Conservation (phyloP, 495 filamentous ascomycete genomes). For the Aspergillus leporis region DNA sequence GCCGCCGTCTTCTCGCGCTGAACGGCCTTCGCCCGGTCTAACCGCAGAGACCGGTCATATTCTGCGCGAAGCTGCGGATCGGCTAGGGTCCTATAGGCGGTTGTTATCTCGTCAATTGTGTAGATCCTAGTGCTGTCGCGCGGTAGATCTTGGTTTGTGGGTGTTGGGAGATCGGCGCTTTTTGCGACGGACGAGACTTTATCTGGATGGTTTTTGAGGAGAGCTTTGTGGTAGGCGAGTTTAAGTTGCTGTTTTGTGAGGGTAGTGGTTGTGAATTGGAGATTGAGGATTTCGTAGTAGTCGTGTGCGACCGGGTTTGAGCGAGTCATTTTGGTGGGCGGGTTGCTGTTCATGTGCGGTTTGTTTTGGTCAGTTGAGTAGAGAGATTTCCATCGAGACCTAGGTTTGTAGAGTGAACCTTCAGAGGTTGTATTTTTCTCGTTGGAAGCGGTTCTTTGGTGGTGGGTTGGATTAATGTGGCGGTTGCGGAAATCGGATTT, state of each 20-base stretch:
- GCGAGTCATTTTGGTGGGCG: constrained; percentile 27
- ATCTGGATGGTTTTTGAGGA: constrained; percentile 82
- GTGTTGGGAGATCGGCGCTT: constrained; percentile 6
- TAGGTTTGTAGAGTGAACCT: not conserved
- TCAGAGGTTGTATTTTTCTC: not conserved
- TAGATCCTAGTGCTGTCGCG: constrained; percentile 23
- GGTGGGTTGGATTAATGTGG: not conserved
- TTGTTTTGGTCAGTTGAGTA: not conserved
- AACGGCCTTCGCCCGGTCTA: constrained; percentile 31
- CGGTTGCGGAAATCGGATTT: not conserved
- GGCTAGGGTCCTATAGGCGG: constrained; percentile 71
- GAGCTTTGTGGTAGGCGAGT: constrained; percentile 73
- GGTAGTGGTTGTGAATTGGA: constrained; percentile 36
- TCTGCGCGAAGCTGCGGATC: constrained; percentile 55
- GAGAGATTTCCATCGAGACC: not conserved
- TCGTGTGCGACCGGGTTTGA: constrained; percentile 24
- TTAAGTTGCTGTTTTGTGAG: constrained; percentile 59
- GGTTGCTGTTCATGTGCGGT: not conserved
- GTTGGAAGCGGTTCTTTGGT: not conserved
- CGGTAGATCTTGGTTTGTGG: not conserved
- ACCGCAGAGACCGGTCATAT: constrained; percentile 62
- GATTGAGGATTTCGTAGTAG: constrained; percentile 56
- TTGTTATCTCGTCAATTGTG: constrained; percentile 76
- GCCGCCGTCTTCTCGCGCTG: constrained; percentile 30
- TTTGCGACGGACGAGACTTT: constrained; percentile 47